Percentiles rank a stretch among this genome's conserved stretches.
These are phyloP conservation scores for Striga asiatica DNA, from an alignment of 257 asterid genomes.

Conservation along the genomic window DNA sequence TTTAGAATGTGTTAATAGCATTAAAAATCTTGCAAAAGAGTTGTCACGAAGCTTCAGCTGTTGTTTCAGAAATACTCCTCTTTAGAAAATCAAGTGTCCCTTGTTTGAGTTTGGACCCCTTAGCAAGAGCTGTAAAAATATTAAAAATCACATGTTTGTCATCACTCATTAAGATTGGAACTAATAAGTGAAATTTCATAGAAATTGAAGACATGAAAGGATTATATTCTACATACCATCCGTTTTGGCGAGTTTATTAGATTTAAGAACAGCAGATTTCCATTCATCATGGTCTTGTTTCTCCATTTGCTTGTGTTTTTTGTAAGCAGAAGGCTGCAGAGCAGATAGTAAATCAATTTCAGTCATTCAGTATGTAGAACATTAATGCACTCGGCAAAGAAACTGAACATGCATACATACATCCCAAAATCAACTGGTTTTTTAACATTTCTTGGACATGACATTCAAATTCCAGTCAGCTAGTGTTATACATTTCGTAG, in stretches of 20 bases:
- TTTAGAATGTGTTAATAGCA: too few species aligned
- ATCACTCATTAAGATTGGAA: constrained; percentile 10
- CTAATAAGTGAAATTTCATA: neutral
- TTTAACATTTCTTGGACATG: neutral
- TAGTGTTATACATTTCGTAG: too few species aligned
- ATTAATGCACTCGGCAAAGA: too few species aligned
- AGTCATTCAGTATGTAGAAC: neutral
- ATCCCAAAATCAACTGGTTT: too few species aligned
- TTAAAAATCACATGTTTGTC: neutral
- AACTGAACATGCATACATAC: too few species aligned
- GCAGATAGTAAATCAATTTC: neutral
- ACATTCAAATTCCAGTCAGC: neutral
- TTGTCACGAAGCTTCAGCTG: constrained; percentile 34
- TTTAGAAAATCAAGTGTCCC: constrained; percentile 48
- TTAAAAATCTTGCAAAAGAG: too few species aligned
- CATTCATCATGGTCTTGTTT: constrained; percentile 43
- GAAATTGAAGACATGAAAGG: neutral
- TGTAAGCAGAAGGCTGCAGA: constrained; percentile 65
- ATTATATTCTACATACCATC: constrained; percentile 32
- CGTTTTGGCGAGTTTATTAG: constrained; percentile 34
- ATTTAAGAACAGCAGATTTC: constrained; percentile 65
- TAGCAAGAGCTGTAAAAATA: constrained; percentile 33
- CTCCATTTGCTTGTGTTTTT: constrained; percentile 60
- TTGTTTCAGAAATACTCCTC: constrained; percentile 35
- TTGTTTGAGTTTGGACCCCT: constrained; percentile 47